Conservation (phyloP, 2,329 filamentous ascomycete genomes). For the Scedosporium minutisporum region DNA sequence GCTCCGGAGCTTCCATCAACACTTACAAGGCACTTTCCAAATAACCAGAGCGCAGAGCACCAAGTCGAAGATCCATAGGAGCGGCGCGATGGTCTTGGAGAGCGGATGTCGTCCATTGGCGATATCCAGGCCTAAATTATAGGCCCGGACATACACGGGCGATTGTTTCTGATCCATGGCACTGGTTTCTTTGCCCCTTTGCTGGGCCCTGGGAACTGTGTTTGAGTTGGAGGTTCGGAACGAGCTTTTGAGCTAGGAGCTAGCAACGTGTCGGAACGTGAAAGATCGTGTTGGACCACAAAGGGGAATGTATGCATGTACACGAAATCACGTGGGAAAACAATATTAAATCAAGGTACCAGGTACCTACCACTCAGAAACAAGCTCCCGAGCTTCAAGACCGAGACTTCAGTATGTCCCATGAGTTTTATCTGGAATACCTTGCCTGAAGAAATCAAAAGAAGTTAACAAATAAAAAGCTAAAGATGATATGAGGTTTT, state of each 20-base stretch:
- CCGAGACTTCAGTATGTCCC: too few relatives aligned
- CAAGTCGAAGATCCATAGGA: conserved; percentile 61
- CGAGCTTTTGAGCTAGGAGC: background rate
- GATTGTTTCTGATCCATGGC: conserved; percentile 19
- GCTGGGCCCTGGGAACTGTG: background rate
- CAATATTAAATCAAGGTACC: background rate
- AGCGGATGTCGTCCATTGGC: conserved; percentile 39
- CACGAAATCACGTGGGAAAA: background rate
- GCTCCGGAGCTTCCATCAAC: background rate
- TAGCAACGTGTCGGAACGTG: background rate
- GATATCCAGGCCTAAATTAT: conserved; percentile 25
- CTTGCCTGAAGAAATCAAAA: too few relatives aligned
- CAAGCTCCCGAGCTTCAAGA: too few relatives aligned
- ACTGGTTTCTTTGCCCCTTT: background rate
- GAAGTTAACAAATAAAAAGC: too few relatives aligned
- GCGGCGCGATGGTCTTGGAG: conserved; percentile 42
- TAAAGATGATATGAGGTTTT: too few relatives aligned
- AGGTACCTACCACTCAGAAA: background rate
- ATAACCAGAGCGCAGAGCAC: conserved; percentile 65
- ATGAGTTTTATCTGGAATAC: too few relatives aligned
- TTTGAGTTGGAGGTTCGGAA: background rate
- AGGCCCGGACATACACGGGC: conserved; percentile 17
- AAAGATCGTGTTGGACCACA: background rate
- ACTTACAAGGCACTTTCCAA: conserved; percentile 72
- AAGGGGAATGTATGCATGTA: background rate